Evolutionary conservation across 768 basidiomycete genomes (phyloP).

Genomic region (Kwoniella europaea): DNA sequence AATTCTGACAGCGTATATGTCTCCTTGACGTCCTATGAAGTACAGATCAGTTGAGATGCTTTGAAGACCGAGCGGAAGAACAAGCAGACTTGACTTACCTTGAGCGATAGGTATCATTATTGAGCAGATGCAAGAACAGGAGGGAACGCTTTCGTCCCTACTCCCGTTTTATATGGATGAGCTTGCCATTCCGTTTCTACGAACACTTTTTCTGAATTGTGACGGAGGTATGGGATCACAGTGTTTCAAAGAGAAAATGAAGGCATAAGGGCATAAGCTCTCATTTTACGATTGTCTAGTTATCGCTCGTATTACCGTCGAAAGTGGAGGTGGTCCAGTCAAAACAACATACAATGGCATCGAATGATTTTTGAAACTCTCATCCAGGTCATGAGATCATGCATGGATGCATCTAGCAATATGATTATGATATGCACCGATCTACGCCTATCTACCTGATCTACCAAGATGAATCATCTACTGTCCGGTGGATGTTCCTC

Average conservation of each 20-base stretch:
- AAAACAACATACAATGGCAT: too few relatives aligned
- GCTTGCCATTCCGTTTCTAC: background rate
- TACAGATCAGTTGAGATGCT: background rate
- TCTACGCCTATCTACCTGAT: background rate
- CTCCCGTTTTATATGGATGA: background rate
- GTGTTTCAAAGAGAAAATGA: too few relatives aligned
- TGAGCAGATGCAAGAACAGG: background rate
- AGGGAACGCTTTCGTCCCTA: background rate
- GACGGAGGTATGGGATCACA: too few relatives aligned
- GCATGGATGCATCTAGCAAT: background rate
- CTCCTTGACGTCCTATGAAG: conserved; percentile 15
- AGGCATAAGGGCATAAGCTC: too few relatives aligned
- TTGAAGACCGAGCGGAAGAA: too few relatives aligned
- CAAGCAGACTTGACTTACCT: background rate
- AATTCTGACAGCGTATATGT: conserved; percentile 4
- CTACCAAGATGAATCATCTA: background rate
- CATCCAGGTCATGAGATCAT: too few relatives aligned
- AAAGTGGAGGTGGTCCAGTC: too few relatives aligned
- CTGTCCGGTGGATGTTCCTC: background rate
- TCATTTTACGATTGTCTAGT: too few relatives aligned
- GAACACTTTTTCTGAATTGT: too few relatives aligned
- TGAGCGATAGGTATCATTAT: conserved; percentile 16
- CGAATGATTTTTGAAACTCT: too few relatives aligned
- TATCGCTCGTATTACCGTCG: too few relatives aligned
- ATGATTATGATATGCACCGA: background rate